Conservation (phyloP, 805 yeast genomes). For the Lachancea quebecensis region DNA sequence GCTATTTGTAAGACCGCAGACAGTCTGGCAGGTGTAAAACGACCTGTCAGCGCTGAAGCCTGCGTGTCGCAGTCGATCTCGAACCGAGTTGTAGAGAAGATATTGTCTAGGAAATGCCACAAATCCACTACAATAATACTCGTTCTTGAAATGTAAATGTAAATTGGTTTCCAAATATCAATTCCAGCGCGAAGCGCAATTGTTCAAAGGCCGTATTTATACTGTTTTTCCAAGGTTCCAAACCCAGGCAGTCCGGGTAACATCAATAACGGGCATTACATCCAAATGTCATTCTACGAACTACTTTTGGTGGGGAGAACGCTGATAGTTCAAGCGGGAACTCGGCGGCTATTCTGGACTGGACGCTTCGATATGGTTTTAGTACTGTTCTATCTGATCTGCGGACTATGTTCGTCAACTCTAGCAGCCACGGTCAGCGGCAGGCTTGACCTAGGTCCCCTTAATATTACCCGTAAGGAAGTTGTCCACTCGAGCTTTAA, state of each 20-base stretch:
- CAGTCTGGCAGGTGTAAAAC: neutral
- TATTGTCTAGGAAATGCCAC: conserved; percentile 30
- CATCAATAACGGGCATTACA: too few species aligned
- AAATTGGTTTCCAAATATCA: conserved; percentile 7
- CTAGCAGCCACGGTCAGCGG: conserved; percentile 24
- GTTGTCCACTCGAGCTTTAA: conserved; percentile 21
- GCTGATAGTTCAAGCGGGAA: too few species aligned
- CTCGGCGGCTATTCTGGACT: too few species aligned
- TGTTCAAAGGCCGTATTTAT: too few species aligned
- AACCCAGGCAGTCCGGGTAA: too few species aligned
- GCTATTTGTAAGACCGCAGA: neutral
- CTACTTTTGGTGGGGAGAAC: too few species aligned
- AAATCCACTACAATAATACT: conserved; percentile 35
- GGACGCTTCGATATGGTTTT: conserved; percentile 1
- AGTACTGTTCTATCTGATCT: conserved; percentile 1
- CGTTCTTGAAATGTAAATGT: conserved; percentile 30
- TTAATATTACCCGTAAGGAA: conserved; percentile 16
- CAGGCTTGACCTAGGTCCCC: conserved; percentile 19
- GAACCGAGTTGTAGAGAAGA: conserved; percentile 35
- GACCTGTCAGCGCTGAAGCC: neutral
- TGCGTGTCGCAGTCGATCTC: conserved; percentile 19
- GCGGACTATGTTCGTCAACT: conserved; percentile 5
- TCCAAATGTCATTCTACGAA: too few species aligned
- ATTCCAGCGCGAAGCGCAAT: too few species aligned
- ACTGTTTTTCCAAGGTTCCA: too few species aligned